Evolutionary conservation across 192 early-diverging fungal genomes (phyloP).

Genomic region (Backusella westeae): DNA sequence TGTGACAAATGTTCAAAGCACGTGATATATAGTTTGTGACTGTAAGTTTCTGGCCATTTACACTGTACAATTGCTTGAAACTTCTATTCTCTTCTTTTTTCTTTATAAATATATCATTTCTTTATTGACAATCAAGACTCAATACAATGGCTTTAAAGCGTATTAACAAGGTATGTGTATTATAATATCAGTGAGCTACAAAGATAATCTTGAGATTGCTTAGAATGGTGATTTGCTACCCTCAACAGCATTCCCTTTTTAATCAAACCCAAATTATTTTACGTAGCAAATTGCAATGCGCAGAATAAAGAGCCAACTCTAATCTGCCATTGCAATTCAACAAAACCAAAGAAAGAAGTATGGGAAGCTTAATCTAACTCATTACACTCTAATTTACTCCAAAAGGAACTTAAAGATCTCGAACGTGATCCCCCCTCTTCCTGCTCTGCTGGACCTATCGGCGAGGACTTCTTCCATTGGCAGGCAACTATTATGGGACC

Average conservation of each 20-base stretch:
- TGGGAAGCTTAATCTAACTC: not conserved
- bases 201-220: not conserved
- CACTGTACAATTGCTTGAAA: not conserved
- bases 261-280: not conserved
- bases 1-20: not conserved
- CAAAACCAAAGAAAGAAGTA: not conserved
- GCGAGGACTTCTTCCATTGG: conserved; percentile 93
- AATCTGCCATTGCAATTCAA: not conserved
- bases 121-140: conserved; percentile 17
- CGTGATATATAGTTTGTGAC: not conserved
- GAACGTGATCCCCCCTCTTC: conserved; percentile 96
- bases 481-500: conserved; percentile 99
- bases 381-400: not conserved
- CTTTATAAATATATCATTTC: not conserved
- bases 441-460: conserved; percentile 94
- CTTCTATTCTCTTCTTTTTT: conserved; percentile 6
- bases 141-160: conserved; percentile 92
- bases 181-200: not conserved
- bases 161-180: conserved; percentile 90
- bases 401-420: conserved; percentile 91
- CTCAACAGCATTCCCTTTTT: not conserved
- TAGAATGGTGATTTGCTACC: not conserved
- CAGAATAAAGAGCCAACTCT: not conserved
- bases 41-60: not conserved
- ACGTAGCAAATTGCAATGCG: not conserved